Evolutionary conservation across 2,329 filamentous ascomycete species (phyloP), one percentile per base, ranked within the genome.

Genomic region (Acrocalymma vagum): DNA sequence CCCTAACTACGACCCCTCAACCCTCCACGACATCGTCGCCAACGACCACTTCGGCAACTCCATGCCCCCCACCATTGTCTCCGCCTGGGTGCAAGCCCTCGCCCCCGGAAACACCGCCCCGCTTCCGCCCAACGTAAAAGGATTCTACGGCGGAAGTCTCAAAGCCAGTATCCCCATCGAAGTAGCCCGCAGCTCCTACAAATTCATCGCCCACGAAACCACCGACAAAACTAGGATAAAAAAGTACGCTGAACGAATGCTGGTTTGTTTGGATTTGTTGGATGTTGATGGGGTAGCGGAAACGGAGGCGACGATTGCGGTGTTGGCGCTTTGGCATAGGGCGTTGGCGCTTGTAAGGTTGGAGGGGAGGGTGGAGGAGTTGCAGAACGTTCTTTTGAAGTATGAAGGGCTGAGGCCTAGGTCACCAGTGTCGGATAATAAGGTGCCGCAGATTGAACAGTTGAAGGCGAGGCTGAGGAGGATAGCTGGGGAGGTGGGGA

Each of bases 61-160:
- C 13, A 15, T 23, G 6, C 17, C 33, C 6, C 13, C 13, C 11
- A 30, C 9, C 10, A 35, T 31, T 8, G n/a, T 42, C 26, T 15
- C 24, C 9, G 26, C 32, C 20, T 42, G 38, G 38, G 25, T 42
- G 5, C 31, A 29, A 6, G 38, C 10, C 9, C 24, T 42, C 25
- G 27, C 29, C 10, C 38, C 38, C 9, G 22, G 17, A 6, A 29
- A 20, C n/a, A 25, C 8, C 2, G 21, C 21, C 4, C 31, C 26
- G 14, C 14, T 42, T 10, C 40, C 40, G n/a, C 14, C 27, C 20
- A 27, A 32, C 15, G 29, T 43, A 11, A 25, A 32, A 23, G 40
- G 40, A 1, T 37, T 43, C 9, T 43, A 43, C 16, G 40, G 40
- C 23, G 40, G 40, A 4, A 37, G 34, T 27, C 27, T 43, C 4